Conservation (phyloP, 1,284 basidiomycete species). For the Puccinia polysora region DNA sequence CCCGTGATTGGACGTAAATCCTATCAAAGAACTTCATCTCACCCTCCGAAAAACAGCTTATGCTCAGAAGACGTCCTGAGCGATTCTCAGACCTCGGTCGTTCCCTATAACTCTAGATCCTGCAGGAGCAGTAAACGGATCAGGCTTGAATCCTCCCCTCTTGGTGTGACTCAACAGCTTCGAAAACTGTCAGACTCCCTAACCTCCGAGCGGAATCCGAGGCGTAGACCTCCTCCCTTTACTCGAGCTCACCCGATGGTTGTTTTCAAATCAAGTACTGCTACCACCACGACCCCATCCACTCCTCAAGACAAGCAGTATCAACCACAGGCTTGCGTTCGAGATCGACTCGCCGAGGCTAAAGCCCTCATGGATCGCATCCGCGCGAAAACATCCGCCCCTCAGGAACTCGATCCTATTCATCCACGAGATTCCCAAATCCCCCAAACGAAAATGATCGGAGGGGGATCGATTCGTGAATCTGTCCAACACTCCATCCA, state of each 20-base stretch:
- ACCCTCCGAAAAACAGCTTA: not conserved
- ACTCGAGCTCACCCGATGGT: constrained; percentile 23
- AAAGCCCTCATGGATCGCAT: constrained; percentile 47
- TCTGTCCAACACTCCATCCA: not conserved
- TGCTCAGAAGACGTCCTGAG: not conserved
- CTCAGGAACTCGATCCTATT: constrained; percentile 3
- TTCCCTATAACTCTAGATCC: not conserved
- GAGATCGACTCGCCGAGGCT: constrained; percentile 45
- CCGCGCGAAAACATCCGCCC: constrained; percentile 41
- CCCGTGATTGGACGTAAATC: constrained; percentile 12
- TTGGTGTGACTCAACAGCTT: not conserved
- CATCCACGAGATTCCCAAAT: not conserved
- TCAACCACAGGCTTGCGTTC: not conserved
- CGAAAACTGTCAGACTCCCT: constrained; percentile 27
- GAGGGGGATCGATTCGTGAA: not conserved
- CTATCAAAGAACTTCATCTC: constrained; percentile 1
- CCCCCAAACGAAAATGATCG: not conserved
- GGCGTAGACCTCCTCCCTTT: constrained; percentile 3
- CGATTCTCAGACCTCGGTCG: constrained; percentile 12
- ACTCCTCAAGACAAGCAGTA: constrained; percentile 1
- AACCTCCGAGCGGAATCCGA: constrained; percentile 18
- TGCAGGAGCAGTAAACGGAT: constrained; percentile 43
- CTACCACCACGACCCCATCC: not conserved
- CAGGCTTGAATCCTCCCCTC: constrained; percentile 13
- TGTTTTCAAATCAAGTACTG: constrained; percentile 12